These are phyloP conservation scores for Dissophora ornata DNA, from an alignment of 192 early-diverging fungal species.

Conservation along the genomic window DNA sequence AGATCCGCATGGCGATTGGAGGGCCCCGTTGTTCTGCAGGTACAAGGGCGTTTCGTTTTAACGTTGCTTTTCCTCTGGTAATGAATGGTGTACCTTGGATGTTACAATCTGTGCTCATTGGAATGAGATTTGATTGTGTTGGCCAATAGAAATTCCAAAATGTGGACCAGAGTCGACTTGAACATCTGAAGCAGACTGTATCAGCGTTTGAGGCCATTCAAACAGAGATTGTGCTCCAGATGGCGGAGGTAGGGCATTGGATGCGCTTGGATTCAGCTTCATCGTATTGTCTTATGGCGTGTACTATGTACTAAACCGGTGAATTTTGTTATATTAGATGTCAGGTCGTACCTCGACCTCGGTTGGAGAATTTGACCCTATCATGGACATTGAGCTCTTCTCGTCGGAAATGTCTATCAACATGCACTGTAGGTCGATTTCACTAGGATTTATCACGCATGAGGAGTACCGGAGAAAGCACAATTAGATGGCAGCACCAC, in stretches of 20 bases:
- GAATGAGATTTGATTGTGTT: no score
- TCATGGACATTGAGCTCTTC: constrained; percentile 42
- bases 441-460: no score
- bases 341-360: constrained; percentile 24
- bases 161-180: constrained; percentile 46
- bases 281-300: no score
- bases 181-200: constrained; percentile 49
- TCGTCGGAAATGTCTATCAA: constrained; percentile 27
- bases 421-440: constrained; percentile 40
- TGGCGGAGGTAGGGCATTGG: constrained; percentile 47
- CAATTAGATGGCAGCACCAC: no score
- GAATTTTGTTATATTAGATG: constrained; percentile 20
- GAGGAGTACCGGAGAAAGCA: not conserved
- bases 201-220: constrained; percentile 52
- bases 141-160: constrained; percentile 56
- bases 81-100: no score
- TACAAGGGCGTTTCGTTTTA: not conserved
- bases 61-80: no score
- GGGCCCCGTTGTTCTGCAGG: constrained; percentile 42
- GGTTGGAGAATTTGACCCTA: constrained; percentile 34
- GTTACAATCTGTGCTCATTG: no score
- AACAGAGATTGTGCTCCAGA: constrained; percentile 40
- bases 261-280: not conserved
- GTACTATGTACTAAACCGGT: no score
- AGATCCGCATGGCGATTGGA: constrained; percentile 45